Base-by-base conservation (phyloP, 2,329 filamentous ascomycete genomes). In the Fusarium euwallaceae region DNA sequence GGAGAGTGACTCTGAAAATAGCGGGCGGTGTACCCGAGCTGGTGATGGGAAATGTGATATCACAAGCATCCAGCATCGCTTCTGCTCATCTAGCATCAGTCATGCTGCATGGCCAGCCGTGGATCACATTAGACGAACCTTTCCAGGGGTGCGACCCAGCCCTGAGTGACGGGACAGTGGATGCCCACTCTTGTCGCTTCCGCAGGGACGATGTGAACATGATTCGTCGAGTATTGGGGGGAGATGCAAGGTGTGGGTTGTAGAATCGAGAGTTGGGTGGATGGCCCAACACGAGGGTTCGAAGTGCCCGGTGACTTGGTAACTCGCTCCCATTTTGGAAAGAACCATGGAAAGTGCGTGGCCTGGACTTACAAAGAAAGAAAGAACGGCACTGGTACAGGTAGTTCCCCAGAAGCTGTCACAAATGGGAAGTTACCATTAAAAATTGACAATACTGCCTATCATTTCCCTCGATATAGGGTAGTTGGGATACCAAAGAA, bases 191-290 rank as follows among this genome's bases (percentile, higher is more conserved):
- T 7, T 78, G 71, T 29, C 82, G 82, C 55, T 80, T 79, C 24
- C 83, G 80, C 2, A 88, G 76, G 6, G 82, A 83, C 6, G 83
- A 81, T 60, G 82, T 86, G 70, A 86, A 84, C 78, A 84, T 82
- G 12, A 37, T 64, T 39, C 62, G n/a, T 16, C 17, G n/a, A n/a
- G 27, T 60, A 10, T 37, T 17, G n/a, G 32, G 17, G 34, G 10
- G 27, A 2, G 17, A 61, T 14, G 12, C 3, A 29, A 41, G 43
- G 20, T 27, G 37, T 34, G 34, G 37, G 61, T 56, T 55, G 27
- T 32, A 32, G 27, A 32, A 32, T 32, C 27, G 27, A 32, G 48
- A 5, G 48, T 55, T 55, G 48, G 27, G 48, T 32, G 48, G 27
- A 7, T n/a, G 27, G 12, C 17, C 48, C 48, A 55, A 55, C 48